Evolutionary conservation across 208 protist species (phyloP), one percentile per base, ranked within the genome.

Genomic region (Tritrichomonas foetus): DNA sequence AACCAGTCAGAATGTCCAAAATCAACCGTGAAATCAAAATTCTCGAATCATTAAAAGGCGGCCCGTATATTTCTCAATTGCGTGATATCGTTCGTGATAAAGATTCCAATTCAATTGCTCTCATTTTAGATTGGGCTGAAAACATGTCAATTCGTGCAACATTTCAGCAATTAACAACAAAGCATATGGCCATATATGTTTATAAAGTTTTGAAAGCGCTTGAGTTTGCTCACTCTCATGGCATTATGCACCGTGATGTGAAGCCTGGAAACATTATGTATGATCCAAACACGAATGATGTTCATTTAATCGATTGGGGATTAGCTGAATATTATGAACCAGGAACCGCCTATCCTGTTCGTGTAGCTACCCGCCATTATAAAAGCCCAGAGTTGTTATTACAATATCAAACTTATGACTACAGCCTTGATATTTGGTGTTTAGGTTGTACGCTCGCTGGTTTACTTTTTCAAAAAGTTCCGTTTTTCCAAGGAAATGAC

Each of bases 231-330:
- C 89, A 93, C 33, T 69, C 55, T 9, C 33, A 93, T 30, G 55
- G 33, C 0, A 93, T 93, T 27, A 93, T 93, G 89, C 89, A 93
- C 27, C 25, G 89, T 0, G 98, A 99, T 94, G 98, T 99, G 64
- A 99, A 99, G 95, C 98, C 98, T 41, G 98, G 99, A 94, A 99
- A 99, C 94, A 97, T 99, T 30, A 99, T 99, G 97, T 99, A 99
- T 95, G 98, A 99, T 94, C 98, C 99, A 96, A 95, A 97, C 72
- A 96, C 98, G 39, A 95, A 97, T 14, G 80, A 95, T 75, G 94
- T 99, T 66, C 95, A 98, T n/a, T 96, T 99, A 8, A 99, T 99
- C 92, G 95, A 96, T 84, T 96, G 96, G 95, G 97, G 99, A 50
- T 94, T 99, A 0, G 99, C 98, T 11, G 98, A 99, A 96, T 99